Conservation (phyloP, 331 rosid species). For the Arachis monticola region DNA sequence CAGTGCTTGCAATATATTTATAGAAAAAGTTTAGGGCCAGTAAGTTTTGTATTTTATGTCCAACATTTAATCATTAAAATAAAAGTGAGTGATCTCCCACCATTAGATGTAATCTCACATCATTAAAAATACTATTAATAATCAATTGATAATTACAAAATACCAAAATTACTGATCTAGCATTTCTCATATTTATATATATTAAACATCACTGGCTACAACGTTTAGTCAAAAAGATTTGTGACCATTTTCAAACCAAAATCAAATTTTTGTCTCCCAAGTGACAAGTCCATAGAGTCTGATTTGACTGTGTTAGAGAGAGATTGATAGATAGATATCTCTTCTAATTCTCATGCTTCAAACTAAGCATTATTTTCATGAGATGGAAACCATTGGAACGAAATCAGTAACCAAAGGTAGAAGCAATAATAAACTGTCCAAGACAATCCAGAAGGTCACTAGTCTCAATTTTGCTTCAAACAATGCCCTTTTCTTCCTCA, state of each 20-base stretch:
- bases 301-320: background rate
- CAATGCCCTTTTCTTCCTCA: conserved; percentile 80
- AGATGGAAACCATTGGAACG: conserved; percentile 72
- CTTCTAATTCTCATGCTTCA: conserved; percentile 43
- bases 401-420: conserved; percentile 59
- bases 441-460: conserved; percentile 69
- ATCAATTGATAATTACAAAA: too few relatives aligned
- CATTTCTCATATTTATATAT: background rate
- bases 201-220: conserved; percentile 25
- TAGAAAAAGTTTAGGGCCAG: too few relatives aligned
- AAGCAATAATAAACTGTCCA: conserved; percentile 59
- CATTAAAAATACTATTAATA: too few relatives aligned
- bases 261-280: conserved; percentile 30
- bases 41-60: too few relatives aligned
- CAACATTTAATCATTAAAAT: too few relatives aligned
- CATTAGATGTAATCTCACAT: too few relatives aligned
- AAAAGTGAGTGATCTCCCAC: too few relatives aligned
- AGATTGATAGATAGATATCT: background rate
- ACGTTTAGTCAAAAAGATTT: conserved; percentile 42
- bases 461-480: conserved; percentile 62
- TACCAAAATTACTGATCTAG: too few relatives aligned
- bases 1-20: background rate
- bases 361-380: background rate
- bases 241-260: conserved; percentile 40
- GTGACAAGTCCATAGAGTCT: conserved; percentile 7